These are phyloP conservation scores for Chaetothyriales sp. DNA, from an alignment of 2,329 filamentous ascomycete species.

Conservation along the genomic window DNA sequence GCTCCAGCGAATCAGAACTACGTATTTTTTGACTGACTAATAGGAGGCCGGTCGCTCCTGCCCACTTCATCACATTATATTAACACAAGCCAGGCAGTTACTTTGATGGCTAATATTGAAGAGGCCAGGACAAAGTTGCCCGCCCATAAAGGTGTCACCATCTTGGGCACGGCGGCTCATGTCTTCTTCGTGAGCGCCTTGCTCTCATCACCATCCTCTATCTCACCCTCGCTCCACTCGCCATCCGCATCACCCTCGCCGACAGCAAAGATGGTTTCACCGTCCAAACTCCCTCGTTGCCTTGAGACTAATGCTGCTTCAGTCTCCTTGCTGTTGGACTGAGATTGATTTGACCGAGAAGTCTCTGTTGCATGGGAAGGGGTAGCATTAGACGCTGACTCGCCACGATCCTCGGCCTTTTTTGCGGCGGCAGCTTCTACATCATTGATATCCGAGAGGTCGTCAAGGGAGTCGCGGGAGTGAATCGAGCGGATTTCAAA, in stretches of 20 bases:
- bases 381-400: background rate
- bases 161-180: background rate
- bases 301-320: slow-evolving; percentile 20
- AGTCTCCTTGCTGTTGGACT: slow-evolving; percentile 20
- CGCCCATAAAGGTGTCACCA: background rate
- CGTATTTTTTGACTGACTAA: background rate
- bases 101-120: background rate
- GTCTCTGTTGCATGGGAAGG: background rate
- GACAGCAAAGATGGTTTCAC: slow-evolving; percentile 91
- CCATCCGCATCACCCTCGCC: slow-evolving; percentile 57
- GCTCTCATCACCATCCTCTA: slow-evolving; percentile 44
- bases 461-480: slow-evolving; percentile 48
- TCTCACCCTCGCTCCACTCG: slow-evolving; percentile 61
- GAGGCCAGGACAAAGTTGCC: background rate
- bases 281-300: slow-evolving; percentile 53
- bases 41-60: background rate
- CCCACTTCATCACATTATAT: too few relatives aligned
- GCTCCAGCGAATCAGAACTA: background rate
- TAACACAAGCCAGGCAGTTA: background rate
- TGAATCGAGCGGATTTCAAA: slow-evolving; percentile 89
- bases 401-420: slow-evolving; percentile 20
- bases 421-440: slow-evolving; percentile 20
- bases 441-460: slow-evolving; percentile 37
- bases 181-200: slow-evolving; percentile 28
- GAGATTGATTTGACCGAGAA: slow-evolving; percentile 19